These are phyloP conservation scores for Xylariaceae sp. DNA, from an alignment of 2,329 filamentous ascomycete genomes.

Conservation along the genomic window DNA sequence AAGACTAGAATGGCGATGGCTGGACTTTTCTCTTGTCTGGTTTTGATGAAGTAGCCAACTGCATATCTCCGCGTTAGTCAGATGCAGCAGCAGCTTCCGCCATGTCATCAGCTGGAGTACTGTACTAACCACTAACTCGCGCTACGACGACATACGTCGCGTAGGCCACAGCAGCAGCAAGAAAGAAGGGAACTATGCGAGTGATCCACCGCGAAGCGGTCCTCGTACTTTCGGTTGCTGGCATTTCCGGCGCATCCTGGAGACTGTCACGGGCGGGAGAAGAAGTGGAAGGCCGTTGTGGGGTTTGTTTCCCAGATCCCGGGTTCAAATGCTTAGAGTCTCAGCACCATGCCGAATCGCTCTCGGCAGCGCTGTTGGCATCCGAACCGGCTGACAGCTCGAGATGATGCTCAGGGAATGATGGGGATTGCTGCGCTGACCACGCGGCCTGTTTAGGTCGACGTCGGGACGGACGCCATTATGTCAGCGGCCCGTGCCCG, in stretches of 20 bases:
- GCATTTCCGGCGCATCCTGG: constrained; percentile 27
- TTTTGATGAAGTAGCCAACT: constrained; percentile 68
- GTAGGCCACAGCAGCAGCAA: constrained; percentile 64
- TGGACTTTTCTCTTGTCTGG: constrained; percentile 45
- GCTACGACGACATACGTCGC: constrained; percentile 68
- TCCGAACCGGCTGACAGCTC: no score
- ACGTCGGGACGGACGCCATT: no score
- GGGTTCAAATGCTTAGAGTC: no score
- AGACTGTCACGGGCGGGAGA: background rate
- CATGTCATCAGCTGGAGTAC: constrained; percentile 29
- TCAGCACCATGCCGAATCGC: no score
- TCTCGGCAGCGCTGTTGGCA: no score
- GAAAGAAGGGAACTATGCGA: constrained; percentile 65
- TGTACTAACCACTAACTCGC: constrained; percentile 61
- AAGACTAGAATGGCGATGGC: constrained; percentile 68
- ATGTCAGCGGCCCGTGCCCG: no score
- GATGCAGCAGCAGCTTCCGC: background rate
- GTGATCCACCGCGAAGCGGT: constrained; percentile 56
- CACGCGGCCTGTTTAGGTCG: no score
- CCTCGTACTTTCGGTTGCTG: constrained; percentile 32
- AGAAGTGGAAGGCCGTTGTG: background rate
- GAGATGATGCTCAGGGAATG: no score
- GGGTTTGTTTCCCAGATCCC: background rate
- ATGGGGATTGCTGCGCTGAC: no score
- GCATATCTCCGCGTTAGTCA: constrained; percentile 1